phyloP scores from a whole-genome alignment of 805 yeast genomes.

The Kodamaea lidongshanica region DNA sequence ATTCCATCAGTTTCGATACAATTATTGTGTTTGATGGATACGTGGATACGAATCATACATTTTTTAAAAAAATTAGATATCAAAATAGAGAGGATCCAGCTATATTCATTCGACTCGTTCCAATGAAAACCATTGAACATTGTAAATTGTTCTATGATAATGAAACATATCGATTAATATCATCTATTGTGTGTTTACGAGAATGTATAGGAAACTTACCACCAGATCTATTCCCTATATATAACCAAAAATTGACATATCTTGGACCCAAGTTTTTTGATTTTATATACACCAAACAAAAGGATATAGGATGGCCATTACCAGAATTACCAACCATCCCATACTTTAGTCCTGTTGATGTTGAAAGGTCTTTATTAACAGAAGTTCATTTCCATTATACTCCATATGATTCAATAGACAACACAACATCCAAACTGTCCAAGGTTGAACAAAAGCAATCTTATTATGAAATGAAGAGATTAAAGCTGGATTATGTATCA shows the following conservation, averaged over 20 bases:
- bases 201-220: conserved; percentile 80
- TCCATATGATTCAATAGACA: conserved; percentile 43
- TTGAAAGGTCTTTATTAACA: conserved; percentile 67
- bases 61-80: conserved; percentile 20
- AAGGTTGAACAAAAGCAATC: conserved; percentile 18
- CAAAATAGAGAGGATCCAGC: conserved; percentile 31
- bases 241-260: conserved; percentile 57
- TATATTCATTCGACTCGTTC: conserved; percentile 62
- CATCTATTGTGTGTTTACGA: conserved; percentile 76
- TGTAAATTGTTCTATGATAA: conserved; percentile 46
- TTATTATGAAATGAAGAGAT: conserved; percentile 56
- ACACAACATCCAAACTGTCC: conserved; percentile 11
- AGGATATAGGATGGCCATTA: conserved; percentile 56
- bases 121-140: conserved; percentile 81
- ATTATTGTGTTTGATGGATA: conserved; percentile 60
- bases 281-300: conserved; percentile 16
- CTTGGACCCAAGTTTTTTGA: conserved; percentile 55
- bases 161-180: conserved; percentile 52
- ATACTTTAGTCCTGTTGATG: conserved; percentile 62
- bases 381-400: conserved; percentile 63
- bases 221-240: conserved; percentile 70
- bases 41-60: conserved; percentile 37
- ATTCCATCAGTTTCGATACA: conserved; percentile 43
- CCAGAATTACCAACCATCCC: conserved; percentile 67
- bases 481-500: conserved; percentile 60